Evolutionary conservation across 2,329 filamentous ascomycete species (phyloP), one percentile per base, ranked within the genome.

Genomic region (Colletotrichum scovillei): DNA sequence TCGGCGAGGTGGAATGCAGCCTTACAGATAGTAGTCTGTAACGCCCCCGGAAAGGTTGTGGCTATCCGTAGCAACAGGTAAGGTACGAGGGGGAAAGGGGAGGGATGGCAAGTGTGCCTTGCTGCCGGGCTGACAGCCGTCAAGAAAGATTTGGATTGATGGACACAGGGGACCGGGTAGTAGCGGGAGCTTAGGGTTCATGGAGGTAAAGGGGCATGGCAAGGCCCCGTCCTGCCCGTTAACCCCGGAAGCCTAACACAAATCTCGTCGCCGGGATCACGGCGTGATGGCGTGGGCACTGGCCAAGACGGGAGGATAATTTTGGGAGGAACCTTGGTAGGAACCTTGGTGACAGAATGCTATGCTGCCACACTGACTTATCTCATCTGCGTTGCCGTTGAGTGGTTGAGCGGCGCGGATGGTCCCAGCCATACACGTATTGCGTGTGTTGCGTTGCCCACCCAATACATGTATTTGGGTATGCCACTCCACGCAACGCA

Each of bases 61-160:
- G 30, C 26, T 42, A 24, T 49, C 38, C 32, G 32, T 35, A 35
- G 32, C 32, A 35, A 35, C 11, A 35, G 32, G 16, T 42, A 16
- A 42, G 38, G 16, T 42, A 19, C 38, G 38, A 19, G 16, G 38
- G 38, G 38, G 2, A 42, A 42, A 42, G 6, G 38, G n/a, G 12
- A 16, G 30, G 42, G 19, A 26, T 26, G 8, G 42, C 42, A 71
- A 67, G 63, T 71, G n/a, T 56, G 69, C 63, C 63, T 62, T 71
- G 32, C 63, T 53, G n/a, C 42, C n/a, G 28, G 56, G 26, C 55
- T 67, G 55, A 70, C 63, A 56, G 62, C 7, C 63, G 60, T 52
- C n/a, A 56, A 63, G 56, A 49, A 22, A 46, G 57, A 49, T 57
- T 67, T 28, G 35, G 55, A 26, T 67, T 56, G 56, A 56, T 49